These are phyloP conservation scores for Trichoderma reesei DNA, from an alignment of 495 filamentous ascomycete species.

Conservation along the genomic window DNA sequence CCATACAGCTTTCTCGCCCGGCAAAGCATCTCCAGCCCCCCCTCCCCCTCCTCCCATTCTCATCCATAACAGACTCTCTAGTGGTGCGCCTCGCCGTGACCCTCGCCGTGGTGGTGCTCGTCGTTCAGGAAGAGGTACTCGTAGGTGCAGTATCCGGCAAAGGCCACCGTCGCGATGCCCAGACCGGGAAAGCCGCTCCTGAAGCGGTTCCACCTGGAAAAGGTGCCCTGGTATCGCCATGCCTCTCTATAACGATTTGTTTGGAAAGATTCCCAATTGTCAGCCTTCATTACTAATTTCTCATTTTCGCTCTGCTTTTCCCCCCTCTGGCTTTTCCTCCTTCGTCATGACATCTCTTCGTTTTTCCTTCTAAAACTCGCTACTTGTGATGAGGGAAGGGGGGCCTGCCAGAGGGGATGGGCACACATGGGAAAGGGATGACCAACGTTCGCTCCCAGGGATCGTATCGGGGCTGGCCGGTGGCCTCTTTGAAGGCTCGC, in stretches of 20 bases:
- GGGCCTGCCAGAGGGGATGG: not conserved
- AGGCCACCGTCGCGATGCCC: conserved; percentile 84
- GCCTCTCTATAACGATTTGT: conserved; percentile 84
- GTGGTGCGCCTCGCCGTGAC: conserved; percentile 32
- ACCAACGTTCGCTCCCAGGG: conserved; percentile 76
- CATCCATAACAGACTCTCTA: conserved; percentile 13
- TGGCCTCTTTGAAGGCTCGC: conserved; percentile 57
- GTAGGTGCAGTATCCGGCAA: conserved; percentile 77
- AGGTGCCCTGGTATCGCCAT: conserved; percentile 87
- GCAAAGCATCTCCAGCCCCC: not conserved
- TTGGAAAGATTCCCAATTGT: conserved; percentile 10
- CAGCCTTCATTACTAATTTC: conserved; percentile 10
- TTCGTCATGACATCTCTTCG: not conserved
- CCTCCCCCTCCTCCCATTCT: not conserved
- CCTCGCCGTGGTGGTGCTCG: conserved; percentile 55
- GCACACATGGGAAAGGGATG: conserved; percentile 20
- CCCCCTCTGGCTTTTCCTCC: not conserved
- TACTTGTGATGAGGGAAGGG: not conserved
- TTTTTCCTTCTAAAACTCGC: not conserved
- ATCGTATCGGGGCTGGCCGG: conserved; percentile 61
- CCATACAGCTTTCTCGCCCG: not conserved
- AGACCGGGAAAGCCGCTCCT: conserved; percentile 76
- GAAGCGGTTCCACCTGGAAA: conserved; percentile 82
- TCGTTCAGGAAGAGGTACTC: conserved; percentile 80
- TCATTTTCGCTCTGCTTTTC: not conserved